Evolutionary conservation across 2,329 filamentous ascomycete species (phyloP), one percentile per base, ranked within the genome.

Genomic region (Ophiostoma novo-ulmi): DNA sequence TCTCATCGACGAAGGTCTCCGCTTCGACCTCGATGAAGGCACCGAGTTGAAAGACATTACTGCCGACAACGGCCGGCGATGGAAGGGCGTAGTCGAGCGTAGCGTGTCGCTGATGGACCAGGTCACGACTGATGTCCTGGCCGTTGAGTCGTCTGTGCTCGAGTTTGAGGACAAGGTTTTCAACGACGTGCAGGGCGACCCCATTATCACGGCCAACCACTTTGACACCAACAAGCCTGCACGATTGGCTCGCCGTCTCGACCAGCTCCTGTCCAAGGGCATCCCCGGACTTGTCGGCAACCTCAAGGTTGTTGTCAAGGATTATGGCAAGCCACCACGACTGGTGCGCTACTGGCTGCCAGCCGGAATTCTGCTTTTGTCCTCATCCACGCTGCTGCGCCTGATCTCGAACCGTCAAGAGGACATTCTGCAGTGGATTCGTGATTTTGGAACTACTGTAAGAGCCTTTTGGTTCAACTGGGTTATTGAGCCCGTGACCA

Each of bases 401-500:
- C 87, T 98, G 52, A 80, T 96, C 39, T 84, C 91, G 72, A 92
- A 90, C 77, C 86, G 89, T 69, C 88, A 88, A 75, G 90, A 90
- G 26, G 91, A 94, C 74, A 90, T 99, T 26, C 74, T 92, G 36
- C 84, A 88, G 66, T 97, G 94, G 93, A 83, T 97, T 64, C 83
- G 85, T 48, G 91, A 95, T 74, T 81, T 97, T 36, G 94, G 93
- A 8, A 82, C 83, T 1, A 99, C 95, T 0, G 82, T 89, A 0
- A 85, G 91, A 70, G 94, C 97, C 79, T 99, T 99, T 78, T 97
- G 94, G 91, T 84, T 89, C 72, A 99, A 99, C 78, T 99, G 95
- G 95, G 91, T 99, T 3, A 82, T 99, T 13, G 91, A 97, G 74
- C 95, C 95, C 0, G 84, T 88, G 0, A 88, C 88, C 75, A 94